A percentile compares a stretch with the other conserved stretches of the same genome.
phyloP scores from a whole-genome alignment of 1,284 basidiomycete genomes.

The Ustilago esculenta region DNA sequence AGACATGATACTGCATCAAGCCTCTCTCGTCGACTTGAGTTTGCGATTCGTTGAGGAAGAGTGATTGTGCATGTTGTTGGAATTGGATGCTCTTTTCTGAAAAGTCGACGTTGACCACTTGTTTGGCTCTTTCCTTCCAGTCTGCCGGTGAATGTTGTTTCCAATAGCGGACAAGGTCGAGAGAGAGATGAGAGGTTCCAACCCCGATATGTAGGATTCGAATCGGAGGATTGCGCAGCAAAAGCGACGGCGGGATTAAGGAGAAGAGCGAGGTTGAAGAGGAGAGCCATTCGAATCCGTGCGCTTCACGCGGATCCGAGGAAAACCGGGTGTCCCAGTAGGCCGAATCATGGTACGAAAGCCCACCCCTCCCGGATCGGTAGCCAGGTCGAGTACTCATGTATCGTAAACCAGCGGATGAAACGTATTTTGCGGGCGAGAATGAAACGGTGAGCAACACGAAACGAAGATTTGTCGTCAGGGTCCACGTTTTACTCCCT shows the following conservation, averaged over 20 bases:
- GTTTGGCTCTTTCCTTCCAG: constrained; percentile 14
- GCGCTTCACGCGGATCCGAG: constrained; percentile 62
- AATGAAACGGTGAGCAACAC: no score
- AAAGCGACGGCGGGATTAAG: not conserved
- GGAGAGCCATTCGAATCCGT: constrained; percentile 43
- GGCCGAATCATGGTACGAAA: constrained; percentile 53
- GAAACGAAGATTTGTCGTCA: no score
- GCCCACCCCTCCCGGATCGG: not conserved
- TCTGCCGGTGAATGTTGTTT: not conserved
- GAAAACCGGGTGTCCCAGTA: constrained; percentile 49
- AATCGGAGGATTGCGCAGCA: constrained; percentile 1
- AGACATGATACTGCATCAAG: constrained; percentile 23
- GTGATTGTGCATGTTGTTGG: constrained; percentile 3
- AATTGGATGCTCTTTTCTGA: constrained; percentile 16
- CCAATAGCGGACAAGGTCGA: constrained; percentile 9
- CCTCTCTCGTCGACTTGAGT: not conserved
- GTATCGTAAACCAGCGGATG: no score
- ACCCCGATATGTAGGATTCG: constrained; percentile 44
- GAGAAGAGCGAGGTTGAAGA: constrained; percentile 10
- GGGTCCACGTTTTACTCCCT: not conserved
- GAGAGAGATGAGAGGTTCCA: constrained; percentile 26
- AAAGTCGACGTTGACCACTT: constrained; percentile 41
- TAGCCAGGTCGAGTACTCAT: no score
- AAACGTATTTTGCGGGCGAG: no score
- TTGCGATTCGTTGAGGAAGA: not conserved